Percentiles rank a stretch among this genome's conserved stretches.
Conservation (phyloP, 169 alveolate genomes). For the Cryptosporidium bovis region DNA sequence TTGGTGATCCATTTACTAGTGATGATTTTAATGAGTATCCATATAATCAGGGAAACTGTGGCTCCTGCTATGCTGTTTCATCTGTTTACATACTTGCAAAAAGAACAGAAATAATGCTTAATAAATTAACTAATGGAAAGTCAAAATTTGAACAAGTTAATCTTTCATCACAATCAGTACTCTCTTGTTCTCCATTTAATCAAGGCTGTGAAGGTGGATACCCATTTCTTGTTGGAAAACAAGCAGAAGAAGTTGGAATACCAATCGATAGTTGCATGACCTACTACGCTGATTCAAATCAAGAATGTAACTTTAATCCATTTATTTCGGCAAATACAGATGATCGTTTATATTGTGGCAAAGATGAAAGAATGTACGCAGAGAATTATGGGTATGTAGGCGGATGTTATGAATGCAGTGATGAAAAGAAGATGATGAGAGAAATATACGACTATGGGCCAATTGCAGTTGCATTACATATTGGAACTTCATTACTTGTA, state of each 20-base stretch:
- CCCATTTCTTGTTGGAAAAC: conserved; percentile 90
- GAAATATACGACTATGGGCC: conserved; percentile 85
- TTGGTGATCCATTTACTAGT: conserved; percentile 85
- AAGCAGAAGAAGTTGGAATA: conserved; percentile 86
- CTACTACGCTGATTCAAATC: conserved; percentile 64
- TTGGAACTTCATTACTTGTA: conserved; percentile 76
- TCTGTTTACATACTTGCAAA: conserved; percentile 86
- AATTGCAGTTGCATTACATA: conserved; percentile 79
- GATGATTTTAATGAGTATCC: conserved; percentile 15
- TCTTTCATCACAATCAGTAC: conserved; percentile 80
- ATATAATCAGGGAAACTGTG: conserved; percentile 90
- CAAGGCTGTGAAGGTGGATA: conserved; percentile 93
- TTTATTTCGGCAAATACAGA: conserved; percentile 5
- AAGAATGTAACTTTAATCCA: conserved; percentile 71
- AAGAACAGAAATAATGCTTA: conserved; percentile 85
- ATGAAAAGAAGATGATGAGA: conserved; percentile 83
- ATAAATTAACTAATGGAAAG: conserved; percentile 78
- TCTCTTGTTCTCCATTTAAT: conserved; percentile 84
- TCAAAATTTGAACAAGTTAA: conserved; percentile 67
- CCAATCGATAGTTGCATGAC: conserved; percentile 76
- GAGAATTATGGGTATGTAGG: conserved; percentile 84
- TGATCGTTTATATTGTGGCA: conserved; percentile 26
- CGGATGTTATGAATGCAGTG: conserved; percentile 87
- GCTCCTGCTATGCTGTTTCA: conserved; percentile 94
- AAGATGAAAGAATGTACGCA: conserved; percentile 79